phyloP scores from a whole-genome alignment of 176 grass and related monocot species.

The Juncus inflexus region DNA sequence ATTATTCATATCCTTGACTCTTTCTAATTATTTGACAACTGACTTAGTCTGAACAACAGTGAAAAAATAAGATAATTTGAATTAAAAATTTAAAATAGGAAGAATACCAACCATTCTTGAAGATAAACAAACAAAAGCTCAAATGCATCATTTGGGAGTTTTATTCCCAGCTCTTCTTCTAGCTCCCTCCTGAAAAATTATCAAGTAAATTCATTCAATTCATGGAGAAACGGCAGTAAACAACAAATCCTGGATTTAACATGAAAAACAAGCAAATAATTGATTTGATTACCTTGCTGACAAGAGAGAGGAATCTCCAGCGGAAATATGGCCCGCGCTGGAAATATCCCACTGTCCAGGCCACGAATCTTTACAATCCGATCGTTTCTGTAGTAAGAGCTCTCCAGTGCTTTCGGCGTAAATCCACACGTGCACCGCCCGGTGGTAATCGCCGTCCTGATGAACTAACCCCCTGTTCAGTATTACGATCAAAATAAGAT shows the following conservation, averaged over 20 bases:
- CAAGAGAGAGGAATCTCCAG: conserved; percentile 70
- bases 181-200: conserved; percentile 68
- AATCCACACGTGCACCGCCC: conserved; percentile 84
- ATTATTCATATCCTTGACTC: too few species aligned
- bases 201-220: neutral
- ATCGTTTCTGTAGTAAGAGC: conserved; percentile 74
- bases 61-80: too few species aligned
- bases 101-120: conserved; percentile 56
- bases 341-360: conserved; percentile 84
- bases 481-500: neutral
- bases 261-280: neutral
- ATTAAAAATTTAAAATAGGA: neutral
- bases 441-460: conserved; percentile 67
- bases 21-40: too few species aligned
- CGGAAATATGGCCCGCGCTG: conserved; percentile 67
- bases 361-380: conserved; percentile 86
- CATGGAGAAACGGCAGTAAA: too few species aligned
- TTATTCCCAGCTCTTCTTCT: conserved; percentile 81
- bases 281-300: conserved; percentile 52
- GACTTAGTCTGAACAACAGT: too few species aligned
- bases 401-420: conserved; percentile 80
- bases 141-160: conserved; percentile 72
- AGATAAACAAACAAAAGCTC: conserved; percentile 75
- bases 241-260: too few species aligned
- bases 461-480: conserved; percentile 56